Percentiles rank a stretch among this genome's conserved stretches.
Conservation (phyloP, 2,329 filamentous ascomycete genomes). For the Trichoderma afroharzianum region DNA sequence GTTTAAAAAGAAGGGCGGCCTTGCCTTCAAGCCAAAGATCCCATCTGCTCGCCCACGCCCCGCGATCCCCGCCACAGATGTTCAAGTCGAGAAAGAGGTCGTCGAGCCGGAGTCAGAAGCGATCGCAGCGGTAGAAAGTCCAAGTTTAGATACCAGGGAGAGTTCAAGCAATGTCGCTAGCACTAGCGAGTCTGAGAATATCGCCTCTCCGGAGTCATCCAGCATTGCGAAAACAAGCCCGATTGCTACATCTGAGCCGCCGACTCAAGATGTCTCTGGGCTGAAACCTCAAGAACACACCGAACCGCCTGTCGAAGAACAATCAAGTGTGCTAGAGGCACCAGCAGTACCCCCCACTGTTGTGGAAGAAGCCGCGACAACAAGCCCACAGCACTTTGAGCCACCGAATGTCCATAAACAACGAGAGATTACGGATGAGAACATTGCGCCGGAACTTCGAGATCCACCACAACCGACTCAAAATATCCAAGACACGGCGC, state of each 20-base stretch:
- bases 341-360: not conserved
- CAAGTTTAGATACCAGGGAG: not conserved
- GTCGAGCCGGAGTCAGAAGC: not conserved
- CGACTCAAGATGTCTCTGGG: not conserved
- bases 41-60: conserved; percentile 51
- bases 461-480: not conserved
- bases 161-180: not conserved
- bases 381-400: not conserved
- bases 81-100: conserved; percentile 10
- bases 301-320: not conserved
- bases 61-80: conserved; percentile 37
- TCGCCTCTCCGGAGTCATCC: not conserved
- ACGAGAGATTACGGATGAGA: conserved; percentile 5
- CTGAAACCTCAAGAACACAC: not conserved
- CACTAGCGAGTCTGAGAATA: conserved; percentile 3
- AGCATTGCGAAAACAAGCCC: not conserved
- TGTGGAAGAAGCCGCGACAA: not conserved
- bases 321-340: not conserved
- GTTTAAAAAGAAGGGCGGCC: conserved; percentile 62
- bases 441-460: conserved; percentile 16
- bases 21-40: conserved; percentile 68
- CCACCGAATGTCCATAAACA: not conserved
- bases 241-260: not conserved
- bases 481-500: not conserved
- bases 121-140: not conserved